Evolutionary conservation across 2,329 filamentous ascomycete genomes (phyloP).

Genomic region (Hypoxylon sp.): DNA sequence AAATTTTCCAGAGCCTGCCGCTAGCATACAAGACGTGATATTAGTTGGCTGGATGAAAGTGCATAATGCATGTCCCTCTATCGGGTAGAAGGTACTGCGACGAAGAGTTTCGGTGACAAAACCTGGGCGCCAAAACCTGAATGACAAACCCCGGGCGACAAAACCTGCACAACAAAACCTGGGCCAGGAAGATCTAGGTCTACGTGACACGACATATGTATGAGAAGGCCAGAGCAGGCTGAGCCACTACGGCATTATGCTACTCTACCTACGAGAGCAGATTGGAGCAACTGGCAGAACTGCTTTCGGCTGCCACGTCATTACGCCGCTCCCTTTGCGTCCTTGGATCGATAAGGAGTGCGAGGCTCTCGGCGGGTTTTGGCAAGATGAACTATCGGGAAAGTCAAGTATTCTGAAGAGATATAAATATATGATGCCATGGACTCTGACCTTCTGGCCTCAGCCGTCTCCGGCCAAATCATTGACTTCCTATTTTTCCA

Average conservation of each 20-base stretch:
- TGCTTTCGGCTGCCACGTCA: background rate
- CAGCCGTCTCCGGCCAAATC: background rate
- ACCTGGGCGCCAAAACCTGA: constrained; percentile 16
- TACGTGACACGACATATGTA: constrained; percentile 4
- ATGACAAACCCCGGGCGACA: constrained; percentile 18
- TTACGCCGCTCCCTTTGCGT: background rate
- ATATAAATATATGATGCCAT: background rate
- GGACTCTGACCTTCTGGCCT: background rate
- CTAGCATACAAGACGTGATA: background rate
- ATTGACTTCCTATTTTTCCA: background rate
- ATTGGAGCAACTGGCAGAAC: background rate
- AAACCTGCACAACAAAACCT: constrained; percentile 25
- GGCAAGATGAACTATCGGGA: background rate
- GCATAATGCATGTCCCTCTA: background rate
- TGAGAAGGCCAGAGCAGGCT: constrained; percentile 13
- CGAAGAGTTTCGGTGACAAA: constrained; percentile 31
- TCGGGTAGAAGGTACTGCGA: background rate
- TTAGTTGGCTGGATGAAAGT: constrained; percentile 15
- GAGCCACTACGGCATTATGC: background rate
- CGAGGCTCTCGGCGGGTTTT: constrained; percentile 5
- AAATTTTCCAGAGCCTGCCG: constrained; percentile 33
- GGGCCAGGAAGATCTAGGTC: background rate
- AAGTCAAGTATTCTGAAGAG: background rate
- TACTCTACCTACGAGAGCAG: background rate
- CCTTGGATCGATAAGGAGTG: background rate